phyloP scores from a whole-genome alignment of 371 early-diverging fungal genomes.

The Mucor saturninus region DNA sequence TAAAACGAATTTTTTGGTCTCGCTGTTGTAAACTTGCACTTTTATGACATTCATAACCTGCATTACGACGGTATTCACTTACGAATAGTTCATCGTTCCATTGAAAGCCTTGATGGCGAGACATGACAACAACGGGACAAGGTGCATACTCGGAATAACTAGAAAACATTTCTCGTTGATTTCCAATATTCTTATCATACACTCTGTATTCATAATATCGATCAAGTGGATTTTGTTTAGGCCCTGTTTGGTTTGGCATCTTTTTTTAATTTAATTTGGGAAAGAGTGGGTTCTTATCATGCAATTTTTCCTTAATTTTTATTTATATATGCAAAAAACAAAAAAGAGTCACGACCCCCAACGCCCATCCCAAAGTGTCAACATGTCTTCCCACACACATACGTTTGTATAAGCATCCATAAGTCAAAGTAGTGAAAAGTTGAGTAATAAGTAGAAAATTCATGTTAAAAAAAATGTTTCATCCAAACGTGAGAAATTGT shows the following conservation, averaged over 20 bases:
- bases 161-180: not conserved
- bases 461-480: too few species aligned
- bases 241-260: not conserved
- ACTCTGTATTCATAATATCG: slow-evolving; percentile 42
- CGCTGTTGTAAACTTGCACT: slow-evolving; percentile 21
- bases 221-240: slow-evolving; percentile 3
- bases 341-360: too few species aligned
- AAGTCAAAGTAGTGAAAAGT: too few species aligned
- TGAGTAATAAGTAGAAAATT: too few species aligned
- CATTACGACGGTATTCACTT: slow-evolving; percentile 23
- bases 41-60: slow-evolving; percentile 34
- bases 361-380: too few species aligned
- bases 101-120: slow-evolving; percentile 35
- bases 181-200: slow-evolving; percentile 30
- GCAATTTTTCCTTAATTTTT: too few species aligned
- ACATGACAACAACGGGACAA: slow-evolving; percentile 35
- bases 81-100: slow-evolving; percentile 38
- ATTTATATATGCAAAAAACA: not conserved
- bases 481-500: too few species aligned
- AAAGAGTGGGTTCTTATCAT: not conserved
- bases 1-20: slow-evolving; percentile 11
- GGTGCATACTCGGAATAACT: slow-evolving; percentile 22
- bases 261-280: not conserved
- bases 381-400: too few species aligned
- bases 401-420: not conserved